A percentile compares a stretch with the other conserved stretches of the same genome.
Conservation (phyloP, 78 protist species). For the Emiliania huxleyi region DNA sequence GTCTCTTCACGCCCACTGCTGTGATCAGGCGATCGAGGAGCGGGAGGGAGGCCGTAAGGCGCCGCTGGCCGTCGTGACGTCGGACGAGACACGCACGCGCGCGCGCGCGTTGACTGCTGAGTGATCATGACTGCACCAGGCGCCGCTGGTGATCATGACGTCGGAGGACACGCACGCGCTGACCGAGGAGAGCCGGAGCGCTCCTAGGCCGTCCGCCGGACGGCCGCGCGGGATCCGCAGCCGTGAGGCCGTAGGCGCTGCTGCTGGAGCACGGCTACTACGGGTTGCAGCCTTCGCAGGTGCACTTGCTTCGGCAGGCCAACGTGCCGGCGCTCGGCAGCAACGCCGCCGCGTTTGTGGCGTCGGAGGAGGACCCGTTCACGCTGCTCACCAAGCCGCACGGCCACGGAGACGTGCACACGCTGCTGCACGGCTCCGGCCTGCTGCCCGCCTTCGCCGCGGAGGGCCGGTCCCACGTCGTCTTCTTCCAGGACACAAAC, state of each 20-base stretch:
- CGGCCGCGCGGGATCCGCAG: too few species aligned
- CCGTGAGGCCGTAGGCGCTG: constrained; percentile 25
- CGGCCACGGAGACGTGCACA: constrained; percentile 80
- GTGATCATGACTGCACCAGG: background rate
- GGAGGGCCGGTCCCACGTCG: background rate
- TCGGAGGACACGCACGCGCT: constrained; percentile 59
- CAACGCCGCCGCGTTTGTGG: constrained; percentile 39
- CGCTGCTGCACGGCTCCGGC: constrained; percentile 38
- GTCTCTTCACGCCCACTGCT: too few species aligned
- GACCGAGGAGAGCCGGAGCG: too few species aligned
- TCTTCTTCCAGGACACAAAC: constrained; percentile 70
- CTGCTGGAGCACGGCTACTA: constrained; percentile 45
- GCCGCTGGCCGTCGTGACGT: too few species aligned
- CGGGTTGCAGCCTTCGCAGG: constrained; percentile 42
- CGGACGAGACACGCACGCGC: too few species aligned
- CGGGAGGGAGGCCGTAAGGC: too few species aligned
- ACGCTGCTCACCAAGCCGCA: constrained; percentile 61
- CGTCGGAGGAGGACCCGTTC: background rate
- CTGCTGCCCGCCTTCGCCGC: background rate
- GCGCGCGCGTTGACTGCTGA: too few species aligned
- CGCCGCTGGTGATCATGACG: constrained; percentile 66
- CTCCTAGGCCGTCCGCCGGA: too few species aligned
- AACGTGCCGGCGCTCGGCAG: constrained; percentile 43
- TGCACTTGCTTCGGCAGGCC: constrained; percentile 46
- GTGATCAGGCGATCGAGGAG: too few species aligned